These are phyloP conservation scores for Erodium texanum DNA, from an alignment of 441 rosid genomes.

Conservation along the genomic window DNA sequence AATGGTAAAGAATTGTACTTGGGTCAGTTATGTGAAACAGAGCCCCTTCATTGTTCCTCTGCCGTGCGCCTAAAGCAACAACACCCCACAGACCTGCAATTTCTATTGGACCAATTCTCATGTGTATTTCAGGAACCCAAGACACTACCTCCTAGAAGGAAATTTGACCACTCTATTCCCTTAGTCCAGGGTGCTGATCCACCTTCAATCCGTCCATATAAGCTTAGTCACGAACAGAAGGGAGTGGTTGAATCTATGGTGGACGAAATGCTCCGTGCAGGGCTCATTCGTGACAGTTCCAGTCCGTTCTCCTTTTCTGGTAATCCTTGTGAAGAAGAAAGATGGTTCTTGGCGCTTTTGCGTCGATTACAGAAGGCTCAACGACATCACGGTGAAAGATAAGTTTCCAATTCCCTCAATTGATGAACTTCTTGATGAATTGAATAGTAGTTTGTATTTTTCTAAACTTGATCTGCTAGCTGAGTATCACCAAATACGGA, in stretches of 20 bases:
- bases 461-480: neutral
- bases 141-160: neutral
- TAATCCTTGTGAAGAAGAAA: neutral
- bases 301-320: neutral
- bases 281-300: neutral
- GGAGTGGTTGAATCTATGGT: neutral
- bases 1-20: too few species aligned
- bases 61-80: too few species aligned
- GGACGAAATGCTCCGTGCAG: neutral
- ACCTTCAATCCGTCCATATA: too few species aligned
- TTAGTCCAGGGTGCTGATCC: neutral
- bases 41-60: too few species aligned
- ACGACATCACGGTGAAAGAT: neutral
- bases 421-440: neutral
- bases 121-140: neutral
- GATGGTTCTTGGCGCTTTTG: neutral
- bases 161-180: neutral
- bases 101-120: too few species aligned
- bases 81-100: too few species aligned
- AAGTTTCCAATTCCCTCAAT: slow-evolving; percentile 4
- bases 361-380: neutral
- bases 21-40: too few species aligned
- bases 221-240: neutral
- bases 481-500: neutral
- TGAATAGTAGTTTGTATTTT: neutral